phyloP scores from a whole-genome alignment of 2,329 filamentous ascomycete genomes.

The Fonsecaea erecta region DNA sequence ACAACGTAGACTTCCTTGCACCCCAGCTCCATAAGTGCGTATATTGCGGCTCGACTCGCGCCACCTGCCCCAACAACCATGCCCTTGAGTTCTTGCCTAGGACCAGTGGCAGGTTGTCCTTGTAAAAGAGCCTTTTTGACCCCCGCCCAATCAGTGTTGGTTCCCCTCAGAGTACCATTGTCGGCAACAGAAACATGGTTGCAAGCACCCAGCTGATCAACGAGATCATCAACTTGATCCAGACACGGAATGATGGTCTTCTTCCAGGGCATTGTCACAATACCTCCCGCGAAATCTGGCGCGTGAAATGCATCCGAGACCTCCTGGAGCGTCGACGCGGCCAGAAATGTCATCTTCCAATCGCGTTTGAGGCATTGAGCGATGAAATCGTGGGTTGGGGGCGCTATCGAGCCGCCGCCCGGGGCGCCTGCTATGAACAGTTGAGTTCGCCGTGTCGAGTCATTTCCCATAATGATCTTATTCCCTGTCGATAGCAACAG shows the following conservation, averaged over 20 bases:
- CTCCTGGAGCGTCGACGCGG: slow-evolving; percentile 44
- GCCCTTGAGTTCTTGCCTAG: slow-evolving; percentile 54
- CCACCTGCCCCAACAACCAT: slow-evolving; percentile 65
- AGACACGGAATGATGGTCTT: slow-evolving; percentile 45
- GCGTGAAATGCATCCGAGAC: slow-evolving; percentile 40
- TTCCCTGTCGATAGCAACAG: background rate
- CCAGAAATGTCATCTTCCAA: slow-evolving; percentile 43
- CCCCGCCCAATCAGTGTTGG: slow-evolving; percentile 53
- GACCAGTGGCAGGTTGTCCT: slow-evolving; percentile 40
- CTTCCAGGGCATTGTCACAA: slow-evolving; percentile 53
- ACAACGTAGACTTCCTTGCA: slow-evolving; percentile 39
- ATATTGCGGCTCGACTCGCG: slow-evolving; percentile 77
- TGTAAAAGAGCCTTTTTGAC: slow-evolving; percentile 46
- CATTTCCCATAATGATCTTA: background rate
- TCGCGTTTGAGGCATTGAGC: slow-evolving; percentile 43
- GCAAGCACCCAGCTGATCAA: slow-evolving; percentile 41
- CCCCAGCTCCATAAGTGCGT: slow-evolving; percentile 61
- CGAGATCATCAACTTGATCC: slow-evolving; percentile 43
- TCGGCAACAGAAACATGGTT: slow-evolving; percentile 18
- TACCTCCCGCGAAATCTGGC: slow-evolving; percentile 42
- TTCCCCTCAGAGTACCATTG: slow-evolving; percentile 42
- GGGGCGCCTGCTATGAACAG: slow-evolving; percentile 20
- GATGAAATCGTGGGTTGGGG: slow-evolving; percentile 49
- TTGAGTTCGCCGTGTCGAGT: background rate
- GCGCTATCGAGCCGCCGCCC: slow-evolving; percentile 47